A percentile compares a stretch with the other conserved stretches of the same genome.
Evolutionary conservation across 352 stramenopile species (phyloP).

Genomic region (Phytophthora macrochlamydospora): DNA sequence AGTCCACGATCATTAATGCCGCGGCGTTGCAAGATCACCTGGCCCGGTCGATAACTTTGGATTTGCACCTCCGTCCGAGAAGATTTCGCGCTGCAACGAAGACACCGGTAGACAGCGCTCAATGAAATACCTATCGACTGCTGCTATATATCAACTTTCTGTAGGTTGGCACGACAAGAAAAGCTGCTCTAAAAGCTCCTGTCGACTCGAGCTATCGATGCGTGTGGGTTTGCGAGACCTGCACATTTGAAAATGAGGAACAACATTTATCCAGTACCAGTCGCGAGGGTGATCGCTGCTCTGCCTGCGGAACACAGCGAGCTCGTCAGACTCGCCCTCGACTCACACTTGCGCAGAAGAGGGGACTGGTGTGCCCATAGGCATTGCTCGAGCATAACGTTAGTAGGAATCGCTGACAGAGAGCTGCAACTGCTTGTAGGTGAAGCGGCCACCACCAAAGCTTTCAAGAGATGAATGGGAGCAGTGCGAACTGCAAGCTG

Average conservation of each 20-base stretch:
- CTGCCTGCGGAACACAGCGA: slow-evolving; percentile 46
- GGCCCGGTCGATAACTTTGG: slow-evolving; percentile 54
- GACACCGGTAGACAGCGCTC: slow-evolving; percentile 1
- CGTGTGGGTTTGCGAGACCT: slow-evolving; percentile 82
- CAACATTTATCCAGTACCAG: slow-evolving; percentile 3
- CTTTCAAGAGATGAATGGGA: slow-evolving; percentile 77
- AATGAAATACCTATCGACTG: neutral
- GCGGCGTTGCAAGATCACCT: slow-evolving; percentile 74
- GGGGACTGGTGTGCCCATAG: slow-evolving; percentile 47
- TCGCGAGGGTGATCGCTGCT: slow-evolving; percentile 42
- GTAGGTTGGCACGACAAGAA: slow-evolving; percentile 5
- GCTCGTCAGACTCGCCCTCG: slow-evolving; percentile 32
- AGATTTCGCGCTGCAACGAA: slow-evolving; percentile 12
- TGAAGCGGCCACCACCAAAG: slow-evolving; percentile 58
- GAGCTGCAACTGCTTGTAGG: slow-evolving; percentile 22
- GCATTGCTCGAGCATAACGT: neutral
- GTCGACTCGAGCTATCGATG: slow-evolving; percentile 43
- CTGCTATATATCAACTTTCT: neutral
- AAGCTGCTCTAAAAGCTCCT: neutral
- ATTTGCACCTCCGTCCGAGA: slow-evolving; percentile 33
- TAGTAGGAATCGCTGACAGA: neutral
- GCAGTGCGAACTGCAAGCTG: slow-evolving; percentile 65
- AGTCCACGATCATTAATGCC: slow-evolving; percentile 71
- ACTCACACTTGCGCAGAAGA: slow-evolving; percentile 73
- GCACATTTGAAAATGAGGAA: slow-evolving; percentile 80